Percentiles rank a stretch among this genome's conserved stretches.
These are phyloP conservation scores for Talaromyces sp. DNA, from an alignment of 2,329 filamentous ascomycete genomes.

Conservation along the genomic window DNA sequence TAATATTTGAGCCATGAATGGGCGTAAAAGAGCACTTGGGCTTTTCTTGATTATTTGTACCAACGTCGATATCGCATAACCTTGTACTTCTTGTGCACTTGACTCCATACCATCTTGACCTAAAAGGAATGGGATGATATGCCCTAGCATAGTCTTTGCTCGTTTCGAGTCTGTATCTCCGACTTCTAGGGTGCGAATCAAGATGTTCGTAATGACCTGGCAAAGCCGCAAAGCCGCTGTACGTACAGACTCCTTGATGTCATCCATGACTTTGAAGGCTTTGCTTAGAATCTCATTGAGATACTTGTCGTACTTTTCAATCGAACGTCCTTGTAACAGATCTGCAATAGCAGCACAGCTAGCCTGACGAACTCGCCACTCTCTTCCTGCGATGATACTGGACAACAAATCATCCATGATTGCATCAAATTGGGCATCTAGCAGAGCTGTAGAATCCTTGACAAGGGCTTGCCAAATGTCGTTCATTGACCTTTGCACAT, in stretches of 20 bases:
- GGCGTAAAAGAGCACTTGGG: slow-evolving; percentile 67
- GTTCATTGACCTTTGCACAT: slow-evolving; percentile 93
- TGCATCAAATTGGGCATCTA: slow-evolving; percentile 78
- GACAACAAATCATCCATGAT: slow-evolving; percentile 85
- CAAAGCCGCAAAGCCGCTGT: slow-evolving; percentile 77
- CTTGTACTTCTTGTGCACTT: slow-evolving; percentile 79
- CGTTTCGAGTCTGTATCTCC: slow-evolving; percentile 62
- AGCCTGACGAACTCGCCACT: slow-evolving; percentile 91
- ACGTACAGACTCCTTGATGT: slow-evolving; percentile 89
- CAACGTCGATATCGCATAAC: slow-evolving; percentile 77
- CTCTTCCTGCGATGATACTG: slow-evolving; percentile 74
- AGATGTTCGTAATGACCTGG: slow-evolving; percentile 75
- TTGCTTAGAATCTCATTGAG: slow-evolving; percentile 81
- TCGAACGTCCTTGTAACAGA: slow-evolving; percentile 75
- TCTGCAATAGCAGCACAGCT: slow-evolving; percentile 88
- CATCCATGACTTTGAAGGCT: slow-evolving; percentile 87
- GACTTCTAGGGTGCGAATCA: slow-evolving; percentile 81
- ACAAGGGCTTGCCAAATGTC: slow-evolving; percentile 97
- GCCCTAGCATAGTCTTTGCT: slow-evolving; percentile 74
- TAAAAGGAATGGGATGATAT: slow-evolving; percentile 85
- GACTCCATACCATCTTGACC: slow-evolving; percentile 88
- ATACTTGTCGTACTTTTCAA: slow-evolving; percentile 75
- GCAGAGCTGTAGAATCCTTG: slow-evolving; percentile 73
- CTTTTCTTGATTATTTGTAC: slow-evolving; percentile 88
- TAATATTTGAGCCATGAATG: slow-evolving; percentile 78